Percentiles rank a stretch among this genome's conserved stretches.
phyloP scores from a whole-genome alignment of 208 protist species.

The Acanthamoeba castellanii region DNA sequence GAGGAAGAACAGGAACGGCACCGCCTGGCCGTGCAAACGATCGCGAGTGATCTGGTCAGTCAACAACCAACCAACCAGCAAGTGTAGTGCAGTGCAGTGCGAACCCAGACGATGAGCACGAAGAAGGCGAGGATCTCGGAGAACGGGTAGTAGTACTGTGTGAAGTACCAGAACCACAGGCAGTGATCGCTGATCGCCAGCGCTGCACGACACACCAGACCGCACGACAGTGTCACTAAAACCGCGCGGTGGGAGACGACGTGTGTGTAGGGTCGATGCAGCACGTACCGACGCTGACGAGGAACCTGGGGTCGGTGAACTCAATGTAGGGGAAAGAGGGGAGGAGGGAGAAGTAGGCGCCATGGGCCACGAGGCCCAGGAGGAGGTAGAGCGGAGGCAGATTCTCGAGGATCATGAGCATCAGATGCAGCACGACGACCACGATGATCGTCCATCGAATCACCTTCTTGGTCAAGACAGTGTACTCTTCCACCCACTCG shows the following conservation, averaged over 20 bases:
- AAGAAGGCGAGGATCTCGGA: constrained; percentile 78
- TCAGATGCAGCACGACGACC: constrained; percentile 55
- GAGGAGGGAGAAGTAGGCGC: constrained; percentile 72
- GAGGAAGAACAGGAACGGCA: constrained; percentile 73
- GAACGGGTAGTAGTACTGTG: constrained; percentile 79
- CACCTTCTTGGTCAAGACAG: constrained; percentile 75
- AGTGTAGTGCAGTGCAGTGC: not conserved
- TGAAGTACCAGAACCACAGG: constrained; percentile 75
- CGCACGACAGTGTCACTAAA: not conserved
- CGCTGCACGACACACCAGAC: not conserved
- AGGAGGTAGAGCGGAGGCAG: constrained; percentile 55
- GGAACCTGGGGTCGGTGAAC: constrained; percentile 64
- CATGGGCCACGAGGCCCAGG: constrained; percentile 60
- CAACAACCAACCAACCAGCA: not conserved
- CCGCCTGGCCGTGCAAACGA: not conserved
- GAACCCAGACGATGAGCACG: constrained; percentile 78
- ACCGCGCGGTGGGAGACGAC: not conserved
- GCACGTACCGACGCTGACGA: constrained; percentile 68
- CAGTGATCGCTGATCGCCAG: constrained; percentile 70
- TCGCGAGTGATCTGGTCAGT: not conserved
- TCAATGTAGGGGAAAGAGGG: constrained; percentile 74
- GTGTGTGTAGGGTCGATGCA: not conserved
- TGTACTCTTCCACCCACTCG: constrained; percentile 82
- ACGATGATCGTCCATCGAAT: constrained; percentile 45
- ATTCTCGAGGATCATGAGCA: constrained; percentile 67